These are phyloP conservation scores for Mycena sp. DNA, from an alignment of 1,284 basidiomycete species.

Conservation along the genomic window DNA sequence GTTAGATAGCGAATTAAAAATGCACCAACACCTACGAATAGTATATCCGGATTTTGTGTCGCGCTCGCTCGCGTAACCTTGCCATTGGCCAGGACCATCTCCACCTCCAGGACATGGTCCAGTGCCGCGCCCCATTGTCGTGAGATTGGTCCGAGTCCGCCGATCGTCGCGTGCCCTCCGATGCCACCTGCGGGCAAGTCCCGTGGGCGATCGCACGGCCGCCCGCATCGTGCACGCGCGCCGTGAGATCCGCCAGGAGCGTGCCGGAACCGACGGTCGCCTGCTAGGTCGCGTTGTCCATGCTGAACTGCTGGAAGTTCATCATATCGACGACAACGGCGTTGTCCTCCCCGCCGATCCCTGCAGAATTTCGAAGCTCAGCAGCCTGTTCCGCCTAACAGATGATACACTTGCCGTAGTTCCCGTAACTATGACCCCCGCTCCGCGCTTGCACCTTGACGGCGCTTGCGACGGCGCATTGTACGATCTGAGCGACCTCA, in stretches of 20 bases:
- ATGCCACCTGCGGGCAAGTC: constrained; percentile 33
- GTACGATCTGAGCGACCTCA: constrained; percentile 23
- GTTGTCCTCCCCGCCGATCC: constrained; percentile 30
- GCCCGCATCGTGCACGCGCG: constrained; percentile 27
- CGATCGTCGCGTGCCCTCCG: constrained; percentile 32
- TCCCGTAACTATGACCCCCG: constrained; percentile 31
- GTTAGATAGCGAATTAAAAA: neutral
- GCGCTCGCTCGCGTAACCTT: constrained; percentile 26
- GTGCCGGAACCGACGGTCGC: constrained; percentile 33
- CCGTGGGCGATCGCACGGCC: constrained; percentile 33
- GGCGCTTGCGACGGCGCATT: constrained; percentile 27
- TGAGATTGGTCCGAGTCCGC: constrained; percentile 29
- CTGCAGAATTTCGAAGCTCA: neutral
- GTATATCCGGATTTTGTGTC: constrained; percentile 28
- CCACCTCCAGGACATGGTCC: constrained; percentile 33
- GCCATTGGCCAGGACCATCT: constrained; percentile 34
- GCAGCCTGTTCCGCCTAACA: neutral
- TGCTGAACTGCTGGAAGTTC: constrained; percentile 32
- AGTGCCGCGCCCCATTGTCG: constrained; percentile 31
- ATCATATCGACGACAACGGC: constrained; percentile 33
- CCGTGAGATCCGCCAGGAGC: constrained; percentile 30
- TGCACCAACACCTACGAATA: constrained; percentile 19
- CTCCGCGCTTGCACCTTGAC: constrained; percentile 30
- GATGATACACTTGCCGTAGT: constrained; percentile 16
- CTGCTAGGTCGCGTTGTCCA: constrained; percentile 32